Percentiles rank a stretch among this genome's conserved stretches.
These are phyloP conservation scores for Tetracladium marchalianum DNA, from an alignment of 495 filamentous ascomycete genomes.

Conservation along the genomic window DNA sequence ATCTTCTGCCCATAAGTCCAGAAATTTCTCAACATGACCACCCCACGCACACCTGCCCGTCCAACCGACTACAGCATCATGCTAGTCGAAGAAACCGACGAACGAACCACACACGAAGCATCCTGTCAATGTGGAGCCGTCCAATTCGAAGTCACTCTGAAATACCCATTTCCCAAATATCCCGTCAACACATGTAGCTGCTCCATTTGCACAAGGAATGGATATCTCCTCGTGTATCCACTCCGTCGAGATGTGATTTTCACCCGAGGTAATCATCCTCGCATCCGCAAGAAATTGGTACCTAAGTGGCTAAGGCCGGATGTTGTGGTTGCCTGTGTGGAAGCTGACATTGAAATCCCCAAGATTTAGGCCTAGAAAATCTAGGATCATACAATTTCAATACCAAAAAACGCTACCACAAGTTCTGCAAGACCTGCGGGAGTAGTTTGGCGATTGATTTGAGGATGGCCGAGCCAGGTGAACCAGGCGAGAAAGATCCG, in stretches of 20 bases:
- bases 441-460: conserved; percentile 9
- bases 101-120: conserved; percentile 10
- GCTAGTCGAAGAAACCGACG: conserved; percentile 1
- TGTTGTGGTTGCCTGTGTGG: neutral
- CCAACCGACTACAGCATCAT: too few species aligned
- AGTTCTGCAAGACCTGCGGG: conserved; percentile 14
- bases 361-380: conserved; percentile 10
- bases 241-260: conserved; percentile 6
- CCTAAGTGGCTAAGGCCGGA: neutral
- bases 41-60: too few species aligned
- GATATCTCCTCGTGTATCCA: conserved; percentile 10
- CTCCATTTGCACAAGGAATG: conserved; percentile 8
- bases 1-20: too few species aligned
- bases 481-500: conserved; percentile 5
- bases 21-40: too few species aligned
- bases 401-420: conserved; percentile 3
- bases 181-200: conserved; percentile 8
- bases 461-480: neutral
- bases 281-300: neutral
- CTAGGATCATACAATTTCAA: conserved; percentile 1
- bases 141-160: conserved; percentile 5
- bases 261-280: conserved; percentile 8
- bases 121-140: conserved; percentile 10
- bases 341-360: too few species aligned
- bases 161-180: conserved; percentile 7